Conservation (phyloP, 768 basidiomycete genomes). For the Tulasnella sp. region DNA sequence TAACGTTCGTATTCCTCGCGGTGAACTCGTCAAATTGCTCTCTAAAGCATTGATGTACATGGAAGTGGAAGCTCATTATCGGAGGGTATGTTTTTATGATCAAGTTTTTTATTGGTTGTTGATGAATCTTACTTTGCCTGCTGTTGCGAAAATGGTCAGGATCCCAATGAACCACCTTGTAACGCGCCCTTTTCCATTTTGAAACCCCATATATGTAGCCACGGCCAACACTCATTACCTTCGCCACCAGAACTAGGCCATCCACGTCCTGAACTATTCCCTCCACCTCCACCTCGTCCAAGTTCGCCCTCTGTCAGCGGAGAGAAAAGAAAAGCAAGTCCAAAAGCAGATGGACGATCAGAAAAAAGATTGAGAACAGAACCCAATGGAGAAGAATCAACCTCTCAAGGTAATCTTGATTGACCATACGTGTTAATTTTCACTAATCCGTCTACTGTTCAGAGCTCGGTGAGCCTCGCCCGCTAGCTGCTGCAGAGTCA, state of each 20-base stretch:
- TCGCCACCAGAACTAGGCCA: conserved; percentile 15
- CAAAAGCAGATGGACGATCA: conserved; percentile 5
- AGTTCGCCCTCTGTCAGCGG: not conserved
- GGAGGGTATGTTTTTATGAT: conserved; percentile 27
- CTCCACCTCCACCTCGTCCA: conserved; percentile 18
- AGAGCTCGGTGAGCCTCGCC: not conserved
- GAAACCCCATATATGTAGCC: conserved; percentile 50
- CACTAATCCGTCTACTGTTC: not conserved
- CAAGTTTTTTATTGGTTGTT: not conserved
- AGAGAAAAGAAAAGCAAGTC: conserved; percentile 9
- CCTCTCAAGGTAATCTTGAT: not conserved
- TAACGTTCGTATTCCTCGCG: conserved; percentile 62
- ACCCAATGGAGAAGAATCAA: conserved; percentile 9
- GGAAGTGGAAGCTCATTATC: conserved; percentile 78
- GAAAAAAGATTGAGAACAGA: conserved; percentile 16
- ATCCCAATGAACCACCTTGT: conserved; percentile 41
- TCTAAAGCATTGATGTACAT: conserved; percentile 66
- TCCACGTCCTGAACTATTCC: conserved; percentile 16
- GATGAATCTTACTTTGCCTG: not conserved
- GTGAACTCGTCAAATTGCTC: conserved; percentile 69
- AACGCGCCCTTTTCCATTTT: conserved; percentile 60
- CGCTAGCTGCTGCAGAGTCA: not conserved
- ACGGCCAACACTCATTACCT: conserved; percentile 8
- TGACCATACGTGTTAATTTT: not conserved
- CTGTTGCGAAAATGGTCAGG: conserved; percentile 15